phyloP scores from a whole-genome alignment of 2,329 filamentous ascomycete genomes.

The Aspergillus sojae region DNA sequence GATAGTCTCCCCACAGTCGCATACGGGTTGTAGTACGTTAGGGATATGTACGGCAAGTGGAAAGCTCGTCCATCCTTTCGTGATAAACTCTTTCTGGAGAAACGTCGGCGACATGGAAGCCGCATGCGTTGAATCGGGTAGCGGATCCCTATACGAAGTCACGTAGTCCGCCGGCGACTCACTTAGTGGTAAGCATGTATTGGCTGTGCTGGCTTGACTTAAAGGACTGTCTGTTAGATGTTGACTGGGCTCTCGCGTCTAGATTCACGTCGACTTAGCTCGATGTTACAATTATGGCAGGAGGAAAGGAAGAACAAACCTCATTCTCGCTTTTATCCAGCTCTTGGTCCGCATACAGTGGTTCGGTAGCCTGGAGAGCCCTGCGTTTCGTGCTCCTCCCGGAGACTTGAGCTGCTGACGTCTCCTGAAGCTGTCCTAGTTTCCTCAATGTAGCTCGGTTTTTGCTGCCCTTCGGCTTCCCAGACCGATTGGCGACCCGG shows the following conservation, averaged over 20 bases:
- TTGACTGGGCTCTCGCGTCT: slow-evolving; percentile 13
- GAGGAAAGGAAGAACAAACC: slow-evolving; percentile 1
- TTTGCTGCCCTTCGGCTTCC: slow-evolving; percentile 44
- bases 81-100: slow-evolving; percentile 31
- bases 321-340: slow-evolving; percentile 4
- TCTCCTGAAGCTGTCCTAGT: slow-evolving; percentile 38
- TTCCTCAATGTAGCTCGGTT: slow-evolving; percentile 42
- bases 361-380: slow-evolving; percentile 6
- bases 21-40: slow-evolving; percentile 23
- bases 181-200: slow-evolving; percentile 13
- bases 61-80: slow-evolving; percentile 29
- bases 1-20: slow-evolving; percentile 36
- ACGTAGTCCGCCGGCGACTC: slow-evolving; percentile 16
- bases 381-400: slow-evolving; percentile 13
- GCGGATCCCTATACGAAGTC: slow-evolving; percentile 12
- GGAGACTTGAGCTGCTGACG: slow-evolving; percentile 23
- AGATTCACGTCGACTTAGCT: not conserved
- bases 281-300: not conserved
- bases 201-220: slow-evolving; percentile 22
- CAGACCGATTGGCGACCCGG: slow-evolving; percentile 42
- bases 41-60: slow-evolving; percentile 32
- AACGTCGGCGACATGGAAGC: slow-evolving; percentile 36
- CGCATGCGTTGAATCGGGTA: slow-evolving; percentile 24
- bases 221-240: slow-evolving; percentile 31
- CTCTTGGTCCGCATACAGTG: slow-evolving; percentile 9